These are phyloP conservation scores for Luvunga scandens DNA, from an alignment of 345 rosid species.

Conservation along the genomic window DNA sequence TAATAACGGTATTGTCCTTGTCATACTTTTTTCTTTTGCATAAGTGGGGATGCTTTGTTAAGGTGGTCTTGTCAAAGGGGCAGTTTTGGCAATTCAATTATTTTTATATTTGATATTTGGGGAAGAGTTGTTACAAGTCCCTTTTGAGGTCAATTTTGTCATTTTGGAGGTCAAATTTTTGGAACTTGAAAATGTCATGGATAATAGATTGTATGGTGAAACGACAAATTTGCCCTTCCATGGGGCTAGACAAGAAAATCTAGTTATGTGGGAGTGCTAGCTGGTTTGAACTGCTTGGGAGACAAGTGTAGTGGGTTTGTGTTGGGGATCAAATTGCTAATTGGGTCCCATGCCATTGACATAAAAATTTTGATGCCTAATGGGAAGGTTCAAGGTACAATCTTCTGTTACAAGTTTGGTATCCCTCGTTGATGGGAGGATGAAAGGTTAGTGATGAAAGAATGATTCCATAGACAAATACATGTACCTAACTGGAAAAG, in stretches of 20 bases:
- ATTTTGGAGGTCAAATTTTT: background rate
- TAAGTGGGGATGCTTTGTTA: constrained; percentile 34
- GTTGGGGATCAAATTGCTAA: constrained; percentile 33
- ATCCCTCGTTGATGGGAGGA: constrained; percentile 26
- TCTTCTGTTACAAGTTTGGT: constrained; percentile 47
- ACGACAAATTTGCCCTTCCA: constrained; percentile 29
- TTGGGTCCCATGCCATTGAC: constrained; percentile 48
- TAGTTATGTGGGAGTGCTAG: constrained; percentile 34
- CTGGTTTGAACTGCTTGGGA: constrained; percentile 37
- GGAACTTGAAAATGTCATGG: background rate
- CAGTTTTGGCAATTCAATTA: constrained; percentile 21
- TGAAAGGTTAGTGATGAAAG: constrained; percentile 30
- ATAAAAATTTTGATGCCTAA: constrained; percentile 9
- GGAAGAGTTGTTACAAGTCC: constrained; percentile 28
- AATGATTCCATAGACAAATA: constrained; percentile 31
- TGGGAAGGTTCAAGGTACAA: constrained; percentile 26
- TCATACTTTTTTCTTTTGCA: constrained; percentile 31
- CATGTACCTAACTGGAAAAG: constrained; percentile 37
- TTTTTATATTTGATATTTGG: constrained; percentile 1
- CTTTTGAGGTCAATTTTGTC: constrained; percentile 43
- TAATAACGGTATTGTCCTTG: constrained; percentile 39
- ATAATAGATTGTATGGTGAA: background rate
- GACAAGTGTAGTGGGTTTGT: constrained; percentile 26
- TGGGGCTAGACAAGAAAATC: constrained; percentile 3
- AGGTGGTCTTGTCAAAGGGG: constrained; percentile 22